These are phyloP conservation scores for Trypanosoma congolense DNA, from an alignment of 208 protist species.

Conservation along the genomic window DNA sequence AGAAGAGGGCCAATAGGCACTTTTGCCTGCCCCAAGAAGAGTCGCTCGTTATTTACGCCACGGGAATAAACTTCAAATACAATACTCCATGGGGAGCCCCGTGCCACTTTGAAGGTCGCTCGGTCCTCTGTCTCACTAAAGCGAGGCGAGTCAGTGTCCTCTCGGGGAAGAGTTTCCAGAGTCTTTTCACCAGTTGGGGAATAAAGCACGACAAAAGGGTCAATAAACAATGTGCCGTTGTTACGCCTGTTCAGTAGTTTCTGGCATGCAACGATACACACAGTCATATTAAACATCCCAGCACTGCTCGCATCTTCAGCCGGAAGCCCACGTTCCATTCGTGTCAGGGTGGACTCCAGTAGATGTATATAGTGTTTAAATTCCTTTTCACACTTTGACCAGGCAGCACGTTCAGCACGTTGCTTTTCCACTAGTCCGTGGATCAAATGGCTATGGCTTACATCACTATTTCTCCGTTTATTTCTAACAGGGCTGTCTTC, in stretches of 20 bases:
- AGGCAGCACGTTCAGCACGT: constrained; percentile 5
- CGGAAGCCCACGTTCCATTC: constrained; percentile 18
- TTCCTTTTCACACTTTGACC: constrained; percentile 13
- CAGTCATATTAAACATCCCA: constrained; percentile 15
- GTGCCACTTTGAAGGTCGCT: constrained; percentile 17
- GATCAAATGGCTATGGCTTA: not conserved
- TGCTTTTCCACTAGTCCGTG: constrained; percentile 4
- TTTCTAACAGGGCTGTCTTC: not conserved
- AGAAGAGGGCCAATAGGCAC: constrained; percentile 30
- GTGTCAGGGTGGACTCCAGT: constrained; percentile 13
- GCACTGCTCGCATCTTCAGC: constrained; percentile 7
- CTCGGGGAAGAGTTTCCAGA: constrained; percentile 22
- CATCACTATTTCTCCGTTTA: not conserved
- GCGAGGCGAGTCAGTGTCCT: constrained; percentile 22
- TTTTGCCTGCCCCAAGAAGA: constrained; percentile 30
- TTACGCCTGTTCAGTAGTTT: constrained; percentile 17
- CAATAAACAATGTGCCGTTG: constrained; percentile 19
- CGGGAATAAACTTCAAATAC: constrained; percentile 25
- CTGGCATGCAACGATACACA: constrained; percentile 14
- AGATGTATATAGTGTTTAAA: constrained; percentile 15
- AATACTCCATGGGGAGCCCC: constrained; percentile 21
- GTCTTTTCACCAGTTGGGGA: constrained; percentile 20
- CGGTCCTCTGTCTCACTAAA: constrained; percentile 17
- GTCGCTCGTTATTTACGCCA: constrained; percentile 11
- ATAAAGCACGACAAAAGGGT: constrained; percentile 27